Evolutionary conservation across 768 basidiomycete genomes (phyloP), one percentile per base, ranked within the genome.

Genomic region (Omphalotus guepiniiformis): DNA sequence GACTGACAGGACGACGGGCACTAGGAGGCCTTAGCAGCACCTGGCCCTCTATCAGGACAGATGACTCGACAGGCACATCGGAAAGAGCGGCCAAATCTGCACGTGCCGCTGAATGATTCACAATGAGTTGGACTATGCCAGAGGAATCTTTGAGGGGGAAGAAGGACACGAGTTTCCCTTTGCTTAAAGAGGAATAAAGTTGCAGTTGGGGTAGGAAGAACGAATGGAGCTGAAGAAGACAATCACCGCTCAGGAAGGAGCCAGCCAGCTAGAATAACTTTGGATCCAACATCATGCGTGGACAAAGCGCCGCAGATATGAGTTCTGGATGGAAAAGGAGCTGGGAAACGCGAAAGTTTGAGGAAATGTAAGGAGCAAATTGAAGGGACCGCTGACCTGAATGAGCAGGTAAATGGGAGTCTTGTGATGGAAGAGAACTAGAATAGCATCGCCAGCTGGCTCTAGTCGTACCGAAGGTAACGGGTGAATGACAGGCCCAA

Each of bases 91-190:
- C 60, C 41, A 76, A 63, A 49, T 60, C 28, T 58, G 55, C 47
- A 55, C 50, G 51, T 53, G 54, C 48, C 58, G 56, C 53, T 52
- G 69, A 58, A 54, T 79, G 75, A 60, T 78, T 66, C 36, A 80
- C 75, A 60, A 91, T 76, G 50, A 97, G 82, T 65, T 97, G 93
- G 2, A 85, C 79, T 0, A 75, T 79, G 28, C 89, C 88, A 53
- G 75, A 75, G 35, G 83, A 74, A 65, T 94, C 93, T 58, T 80
- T 86, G 61, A 96, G 76, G 26, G 83, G 84, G 69, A 87, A 91
- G 72, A 97, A 97, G 48, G 88, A 88, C 56, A 93, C 68, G 42
- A 65, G 67, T 64, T 80, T 83, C 46, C 83, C 73, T 64, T 84
- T 84, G 26, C 89, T 93, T 70, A 40, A 60, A 60, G 57, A 51